Evolutionary conservation across 2,329 filamentous ascomycete species (phyloP), one percentile per base, ranked within the genome.

Genomic region (Trichoderma citrinoviride): DNA sequence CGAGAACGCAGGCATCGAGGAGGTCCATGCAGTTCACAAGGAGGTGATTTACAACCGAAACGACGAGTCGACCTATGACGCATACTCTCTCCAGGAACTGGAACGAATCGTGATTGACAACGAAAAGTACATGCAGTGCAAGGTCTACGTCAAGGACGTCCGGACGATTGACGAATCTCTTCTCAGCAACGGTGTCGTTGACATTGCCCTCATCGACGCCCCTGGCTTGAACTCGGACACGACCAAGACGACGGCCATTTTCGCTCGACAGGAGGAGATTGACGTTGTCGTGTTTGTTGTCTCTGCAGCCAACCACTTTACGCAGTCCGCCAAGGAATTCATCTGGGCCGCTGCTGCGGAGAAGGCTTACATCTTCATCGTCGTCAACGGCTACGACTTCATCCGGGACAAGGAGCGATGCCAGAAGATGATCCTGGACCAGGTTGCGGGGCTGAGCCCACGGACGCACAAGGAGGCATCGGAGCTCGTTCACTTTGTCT

Each of bases 231-330:
- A 99, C 77, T 92, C 91, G 23, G 94, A 99, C 75, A 98, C 94
- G 1, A 88, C 97, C 52, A 96, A 98, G 80, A 99, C 95, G 0
- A 99, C 95, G 1, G 95, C 95, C 21, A 91, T 99, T 7, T 99
- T 99, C 76, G 95, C 95, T 25, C 85, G 95, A 65, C 95, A 99
- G 74, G 95, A 99, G 76, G 95, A 99, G 78, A 99, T 99, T 68
- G 95, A 99, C 71, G 95, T 99, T 0, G 95, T 99, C 1, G 93
- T 99, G 0, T 99, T 99, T 72, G 95, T 99, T 40, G 95, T 99
- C 5, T 97, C 93, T 12, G 95, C 95, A 2, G 93, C 94, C 27
- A 99, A 99, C 70, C 95, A 99, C 77, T 98, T 99, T 74, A 99
- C 95, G 0, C 87, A 96, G 62, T 97, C 95, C 0, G 93, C 95